phyloP scores from a whole-genome alignment of 805 yeast genomes.

The Sugiyamaella qingdaonensis region DNA sequence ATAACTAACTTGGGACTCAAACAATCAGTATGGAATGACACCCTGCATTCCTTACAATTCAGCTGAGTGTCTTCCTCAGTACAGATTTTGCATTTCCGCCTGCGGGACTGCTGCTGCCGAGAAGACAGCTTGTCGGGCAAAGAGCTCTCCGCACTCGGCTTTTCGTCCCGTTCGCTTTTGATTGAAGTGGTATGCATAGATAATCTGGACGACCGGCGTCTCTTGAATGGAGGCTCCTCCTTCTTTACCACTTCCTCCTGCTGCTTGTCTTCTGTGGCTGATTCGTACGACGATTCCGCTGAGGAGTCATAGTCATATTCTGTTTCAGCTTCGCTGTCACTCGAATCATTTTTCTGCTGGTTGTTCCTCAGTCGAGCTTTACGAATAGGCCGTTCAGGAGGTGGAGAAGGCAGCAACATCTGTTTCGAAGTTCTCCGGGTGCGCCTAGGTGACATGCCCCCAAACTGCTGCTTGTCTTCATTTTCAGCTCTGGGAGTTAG shows the following conservation, averaged over 20 bases:
- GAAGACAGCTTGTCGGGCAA: too few relatives aligned
- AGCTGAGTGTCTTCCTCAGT: conserved; percentile 21
- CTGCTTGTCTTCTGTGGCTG: conserved; percentile 8
- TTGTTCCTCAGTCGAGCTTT: not conserved
- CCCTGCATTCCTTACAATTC: conserved; percentile 69
- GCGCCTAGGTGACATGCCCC: not conserved
- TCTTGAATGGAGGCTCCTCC: conserved; percentile 1
- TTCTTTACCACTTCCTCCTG: conserved; percentile 2
- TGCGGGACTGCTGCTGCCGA: not conserved
- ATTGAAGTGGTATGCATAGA: not conserved
- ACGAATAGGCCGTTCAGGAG: conserved; percentile 3
- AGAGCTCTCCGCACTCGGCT: too few relatives aligned
- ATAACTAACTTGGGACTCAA: conserved; percentile 50
- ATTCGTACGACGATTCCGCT: not conserved
- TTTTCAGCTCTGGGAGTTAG: conserved; percentile 1
- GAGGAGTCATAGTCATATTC: not conserved
- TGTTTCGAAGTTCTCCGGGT: not conserved
- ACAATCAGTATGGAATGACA: conserved; percentile 63
- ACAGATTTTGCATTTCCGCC: conserved; percentile 26
- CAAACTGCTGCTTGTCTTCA: not conserved
- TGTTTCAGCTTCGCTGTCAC: conserved; percentile 4
- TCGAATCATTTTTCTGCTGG: not conserved
- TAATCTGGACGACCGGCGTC: not conserved
- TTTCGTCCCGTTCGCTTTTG: not conserved
- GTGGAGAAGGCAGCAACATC: conserved; percentile 1